A percentile compares a stretch with the other conserved stretches of the same genome.
phyloP scores from a whole-genome alignment of 2,329 filamentous ascomycete species.

The Cladosporium sp. region DNA sequence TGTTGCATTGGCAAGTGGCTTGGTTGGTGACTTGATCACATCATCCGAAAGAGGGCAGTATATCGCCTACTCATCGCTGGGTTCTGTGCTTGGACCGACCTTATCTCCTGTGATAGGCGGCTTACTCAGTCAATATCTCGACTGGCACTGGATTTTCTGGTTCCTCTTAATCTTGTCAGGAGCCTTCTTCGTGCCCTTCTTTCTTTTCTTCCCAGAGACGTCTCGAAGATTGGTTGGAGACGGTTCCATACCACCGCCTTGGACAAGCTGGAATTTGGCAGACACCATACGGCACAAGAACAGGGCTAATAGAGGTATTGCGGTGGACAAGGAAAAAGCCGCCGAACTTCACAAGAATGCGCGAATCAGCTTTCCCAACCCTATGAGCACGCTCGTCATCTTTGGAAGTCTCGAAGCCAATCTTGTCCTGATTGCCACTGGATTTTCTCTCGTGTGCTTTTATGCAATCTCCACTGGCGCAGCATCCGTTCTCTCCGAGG shows the following conservation, averaged over 20 bases:
- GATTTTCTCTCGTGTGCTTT: slow-evolving; percentile 43
- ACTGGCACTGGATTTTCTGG: slow-evolving; percentile 67
- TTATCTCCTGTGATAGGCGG: slow-evolving; percentile 66
- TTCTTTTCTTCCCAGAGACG: slow-evolving; percentile 58
- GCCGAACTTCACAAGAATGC: slow-evolving; percentile 28
- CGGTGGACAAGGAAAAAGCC: slow-evolving; percentile 27
- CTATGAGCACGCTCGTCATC: slow-evolving; percentile 30
- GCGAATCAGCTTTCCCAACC: slow-evolving; percentile 32
- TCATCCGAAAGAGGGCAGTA: slow-evolving; percentile 71
- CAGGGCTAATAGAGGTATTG: slow-evolving; percentile 22
- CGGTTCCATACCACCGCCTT: slow-evolving; percentile 58
- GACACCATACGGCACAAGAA: slow-evolving; percentile 38
- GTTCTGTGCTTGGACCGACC: slow-evolving; percentile 50
- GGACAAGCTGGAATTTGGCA: slow-evolving; percentile 59
- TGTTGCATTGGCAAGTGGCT: slow-evolving; percentile 68
- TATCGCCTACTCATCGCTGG: slow-evolving; percentile 66
- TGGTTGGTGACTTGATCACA: slow-evolving; percentile 71
- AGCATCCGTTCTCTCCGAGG: slow-evolving; percentile 37
- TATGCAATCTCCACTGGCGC: slow-evolving; percentile 45
- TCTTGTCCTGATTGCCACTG: slow-evolving; percentile 41
- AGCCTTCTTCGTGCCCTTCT: slow-evolving; percentile 55
- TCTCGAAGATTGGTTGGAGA: slow-evolving; percentile 58
- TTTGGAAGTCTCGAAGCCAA: slow-evolving; percentile 37
- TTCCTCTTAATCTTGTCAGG: slow-evolving; percentile 58
- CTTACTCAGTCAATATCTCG: slow-evolving; percentile 61